These are phyloP conservation scores for Castanea crenata DNA, from an alignment of 306 rosid species.

Conservation along the genomic window DNA sequence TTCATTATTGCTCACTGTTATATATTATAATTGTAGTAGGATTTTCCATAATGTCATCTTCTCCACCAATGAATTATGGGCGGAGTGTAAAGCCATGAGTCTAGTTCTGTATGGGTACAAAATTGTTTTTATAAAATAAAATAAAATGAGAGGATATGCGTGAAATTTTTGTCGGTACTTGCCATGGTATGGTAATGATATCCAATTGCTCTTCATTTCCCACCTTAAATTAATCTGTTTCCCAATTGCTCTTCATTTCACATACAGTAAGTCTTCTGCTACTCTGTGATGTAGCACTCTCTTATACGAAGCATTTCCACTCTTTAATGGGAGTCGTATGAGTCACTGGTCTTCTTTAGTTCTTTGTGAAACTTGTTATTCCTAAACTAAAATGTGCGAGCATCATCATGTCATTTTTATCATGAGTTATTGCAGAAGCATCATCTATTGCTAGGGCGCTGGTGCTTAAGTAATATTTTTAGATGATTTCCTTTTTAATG, in stretches of 20 bases:
- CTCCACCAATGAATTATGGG: background rate
- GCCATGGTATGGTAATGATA: no score
- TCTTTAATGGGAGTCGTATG: background rate
- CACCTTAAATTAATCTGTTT: no score
- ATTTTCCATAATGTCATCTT: background rate
- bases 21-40: background rate
- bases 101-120: background rate
- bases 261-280: no score
- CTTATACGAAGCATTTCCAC: background rate
- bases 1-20: background rate
- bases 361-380: background rate
- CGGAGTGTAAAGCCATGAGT: background rate
- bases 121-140: background rate
- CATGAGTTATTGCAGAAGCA: background rate
- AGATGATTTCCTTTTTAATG: no score
- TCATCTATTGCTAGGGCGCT: background rate
- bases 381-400: background rate
- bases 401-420: no score
- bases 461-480: background rate
- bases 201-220: no score
- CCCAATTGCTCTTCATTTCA: no score
- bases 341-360: background rate
- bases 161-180: background rate
- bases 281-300: no score
- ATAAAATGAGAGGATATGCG: background rate